A percentile compares a stretch with the other conserved stretches of the same genome.
phyloP scores from a whole-genome alignment of 2,329 filamentous ascomycete species.

The Sphaerulina musiva region DNA sequence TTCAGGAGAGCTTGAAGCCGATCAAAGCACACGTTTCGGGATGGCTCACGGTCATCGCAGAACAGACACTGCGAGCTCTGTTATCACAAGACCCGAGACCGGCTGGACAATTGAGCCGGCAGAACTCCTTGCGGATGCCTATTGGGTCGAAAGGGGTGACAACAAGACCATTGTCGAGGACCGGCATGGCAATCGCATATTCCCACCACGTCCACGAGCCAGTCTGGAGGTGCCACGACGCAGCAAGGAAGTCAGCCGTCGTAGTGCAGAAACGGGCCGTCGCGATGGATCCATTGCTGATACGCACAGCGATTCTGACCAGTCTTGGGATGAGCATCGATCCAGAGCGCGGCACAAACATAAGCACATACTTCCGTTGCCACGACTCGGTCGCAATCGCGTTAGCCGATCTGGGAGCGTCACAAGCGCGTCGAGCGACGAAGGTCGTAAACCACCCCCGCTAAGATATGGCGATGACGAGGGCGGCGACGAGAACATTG shows the following conservation, averaged over 20 bases:
- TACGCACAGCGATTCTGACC: constrained; percentile 9
- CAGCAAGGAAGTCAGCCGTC: constrained; percentile 19
- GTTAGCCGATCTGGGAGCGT: constrained; percentile 24
- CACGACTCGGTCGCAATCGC: constrained; percentile 22
- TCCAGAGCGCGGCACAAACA: constrained; percentile 5
- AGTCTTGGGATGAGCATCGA: constrained; percentile 16
- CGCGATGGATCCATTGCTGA: constrained; percentile 9
- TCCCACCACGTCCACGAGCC: constrained; percentile 38
- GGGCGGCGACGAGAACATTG: constrained; percentile 39
- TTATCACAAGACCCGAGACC: constrained; percentile 64
- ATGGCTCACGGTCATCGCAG: constrained; percentile 26
- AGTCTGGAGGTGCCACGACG: constrained; percentile 23
- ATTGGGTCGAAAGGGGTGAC: constrained; percentile 77
- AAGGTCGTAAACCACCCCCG: constrained; percentile 39
- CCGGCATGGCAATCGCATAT: constrained; percentile 67
- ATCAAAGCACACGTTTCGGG: constrained; percentile 10
- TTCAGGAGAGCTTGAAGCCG: constrained; percentile 25
- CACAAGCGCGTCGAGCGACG: constrained; percentile 28
- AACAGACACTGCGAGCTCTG: constrained; percentile 45
- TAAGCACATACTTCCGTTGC: constrained; percentile 19
- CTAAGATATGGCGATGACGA: constrained; percentile 41
- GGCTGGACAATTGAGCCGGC: constrained; percentile 81
- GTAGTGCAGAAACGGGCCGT: constrained; percentile 6
- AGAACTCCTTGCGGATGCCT: constrained; percentile 80
- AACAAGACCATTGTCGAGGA: constrained; percentile 81